phyloP scores from a whole-genome alignment of 768 basidiomycete genomes.

The Panaeolus cyanescens region DNA sequence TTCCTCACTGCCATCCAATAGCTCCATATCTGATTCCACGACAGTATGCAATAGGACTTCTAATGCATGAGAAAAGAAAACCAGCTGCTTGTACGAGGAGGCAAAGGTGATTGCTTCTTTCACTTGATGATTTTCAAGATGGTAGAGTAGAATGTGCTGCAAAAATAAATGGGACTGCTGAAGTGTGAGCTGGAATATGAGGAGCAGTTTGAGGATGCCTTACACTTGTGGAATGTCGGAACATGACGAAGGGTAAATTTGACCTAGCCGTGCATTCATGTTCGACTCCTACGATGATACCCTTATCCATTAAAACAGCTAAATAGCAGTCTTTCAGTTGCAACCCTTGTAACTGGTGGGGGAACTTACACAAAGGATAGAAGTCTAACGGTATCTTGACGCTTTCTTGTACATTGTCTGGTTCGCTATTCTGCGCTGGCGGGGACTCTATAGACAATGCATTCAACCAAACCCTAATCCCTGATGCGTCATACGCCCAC shows the following conservation, averaged over 20 bases:
- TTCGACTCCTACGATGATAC: slow-evolving; percentile 96
- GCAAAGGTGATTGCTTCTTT: slow-evolving; percentile 86
- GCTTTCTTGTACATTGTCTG: slow-evolving; percentile 81
- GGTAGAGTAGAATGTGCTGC: slow-evolving; percentile 85
- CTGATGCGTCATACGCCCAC: slow-evolving; percentile 94
- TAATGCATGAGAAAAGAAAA: slow-evolving; percentile 92
- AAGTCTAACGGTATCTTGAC: slow-evolving; percentile 92
- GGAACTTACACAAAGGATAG: slow-evolving; percentile 86
- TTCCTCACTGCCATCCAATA: slow-evolving; percentile 32
- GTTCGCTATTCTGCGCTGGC: slow-evolving; percentile 35
- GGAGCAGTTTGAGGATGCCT: slow-evolving; percentile 24
- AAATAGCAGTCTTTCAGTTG: slow-evolving; percentile 10
- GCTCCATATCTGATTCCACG: slow-evolving; percentile 76
- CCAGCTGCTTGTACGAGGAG: slow-evolving; percentile 80
- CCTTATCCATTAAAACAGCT: slow-evolving; percentile 99
- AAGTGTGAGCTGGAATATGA: background rate
- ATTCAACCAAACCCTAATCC: slow-evolving; percentile 93
- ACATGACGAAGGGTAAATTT: slow-evolving; percentile 87
- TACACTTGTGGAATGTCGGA: slow-evolving; percentile 89
- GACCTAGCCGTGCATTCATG: slow-evolving; percentile 77
- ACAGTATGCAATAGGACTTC: slow-evolving; percentile 95
- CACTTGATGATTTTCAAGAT: slow-evolving; percentile 64
- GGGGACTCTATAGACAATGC: slow-evolving; percentile 83
- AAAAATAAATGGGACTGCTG: slow-evolving; percentile 89
- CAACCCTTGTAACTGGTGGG: background rate